Evolutionary conservation across 768 basidiomycete species (phyloP), one percentile per base, ranked within the genome.

Genomic region (Leccinum boreale): DNA sequence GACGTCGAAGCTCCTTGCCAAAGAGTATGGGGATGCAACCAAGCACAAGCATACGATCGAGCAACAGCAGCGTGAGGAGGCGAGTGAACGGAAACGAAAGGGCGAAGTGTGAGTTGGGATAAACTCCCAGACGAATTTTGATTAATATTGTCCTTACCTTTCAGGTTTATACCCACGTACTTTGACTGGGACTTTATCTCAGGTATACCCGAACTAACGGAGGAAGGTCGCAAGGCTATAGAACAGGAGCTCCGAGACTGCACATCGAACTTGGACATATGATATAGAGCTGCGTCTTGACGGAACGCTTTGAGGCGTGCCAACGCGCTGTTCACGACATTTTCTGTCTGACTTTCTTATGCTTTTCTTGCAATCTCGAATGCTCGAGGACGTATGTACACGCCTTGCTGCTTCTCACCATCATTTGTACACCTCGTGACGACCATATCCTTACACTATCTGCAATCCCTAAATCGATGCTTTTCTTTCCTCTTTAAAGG

Each of bases 1-100:
- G 21, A 96, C 95, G 52, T 79, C 75, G 47, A 77, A 81, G 58
- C 73, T 98, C 56, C 50, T 90, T 46, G 81, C 76, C 68, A 98
- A 97, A 81, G 90, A 95, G 68, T 99, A 83, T 74, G 80, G 83
- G 23, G 92, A 95, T 44, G 97, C 97, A 53, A 98, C 93, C 57
- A 90, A 81, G 78, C 84, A 89, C 77, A 99, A 99, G 79, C 83
- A 94, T 53, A 73, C 73, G 5, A 96, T 99, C 56, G 97, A 99
- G 75, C 96, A 98, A 81, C 83, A 71, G 68, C 97, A 98, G 78
- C 78, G 97, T 52, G 94, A 98, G 58, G 82, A 85, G 31, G 91
- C 94, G 6, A 89, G 87, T 11, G 91, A 93, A 71, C 79, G 93
- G 74, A 95, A 92, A 79, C 82, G 80, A 71, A 89, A 84, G 57